phyloP scores from a whole-genome alignment of 1,284 basidiomycete species.

The Moesziomyces parantarcticus region DNA sequence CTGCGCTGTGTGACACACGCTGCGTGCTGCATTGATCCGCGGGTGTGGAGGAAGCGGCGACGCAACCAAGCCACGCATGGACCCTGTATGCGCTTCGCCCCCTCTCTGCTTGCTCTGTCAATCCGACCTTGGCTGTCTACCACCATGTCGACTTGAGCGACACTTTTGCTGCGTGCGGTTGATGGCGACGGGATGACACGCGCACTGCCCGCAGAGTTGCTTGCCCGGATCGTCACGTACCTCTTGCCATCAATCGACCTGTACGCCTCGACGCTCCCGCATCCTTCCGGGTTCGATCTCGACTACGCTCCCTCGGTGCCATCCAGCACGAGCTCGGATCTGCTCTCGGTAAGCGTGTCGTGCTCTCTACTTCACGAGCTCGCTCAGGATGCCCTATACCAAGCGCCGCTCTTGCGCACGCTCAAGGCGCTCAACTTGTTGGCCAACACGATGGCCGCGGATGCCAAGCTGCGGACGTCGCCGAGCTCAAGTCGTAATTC shows the following conservation, averaged over 20 bases:
- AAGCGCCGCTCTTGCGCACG: slow-evolving; percentile 20
- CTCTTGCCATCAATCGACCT: slow-evolving; percentile 21
- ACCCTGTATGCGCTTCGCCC: slow-evolving; percentile 3
- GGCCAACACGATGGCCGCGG: slow-evolving; percentile 17
- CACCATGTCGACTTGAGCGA: not conserved
- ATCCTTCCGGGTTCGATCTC: slow-evolving; percentile 11
- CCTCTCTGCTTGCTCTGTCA: not conserved
- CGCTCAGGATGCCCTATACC: slow-evolving; percentile 8
- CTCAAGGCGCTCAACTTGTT: slow-evolving; percentile 25
- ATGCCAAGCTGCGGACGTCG: slow-evolving; percentile 4
- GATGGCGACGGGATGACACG: slow-evolving; percentile 2
- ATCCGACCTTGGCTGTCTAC: not conserved
- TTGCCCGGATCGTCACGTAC: slow-evolving; percentile 22
- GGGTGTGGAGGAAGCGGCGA: slow-evolving; percentile 4
- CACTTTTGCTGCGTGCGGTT: no score
- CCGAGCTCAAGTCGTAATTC: not conserved
- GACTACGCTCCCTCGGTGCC: slow-evolving; percentile 16
- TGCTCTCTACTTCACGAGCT: slow-evolving; percentile 18
- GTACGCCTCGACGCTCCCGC: slow-evolving; percentile 27
- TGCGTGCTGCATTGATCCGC: slow-evolving; percentile 3
- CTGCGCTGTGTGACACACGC: slow-evolving; percentile 7
- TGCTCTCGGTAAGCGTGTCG: slow-evolving; percentile 15
- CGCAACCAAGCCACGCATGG: not conserved
- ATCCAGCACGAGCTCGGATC: slow-evolving; percentile 10
- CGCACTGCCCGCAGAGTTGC: slow-evolving; percentile 30